Evolutionary conservation across 2,329 filamentous ascomycete genomes (phyloP), one percentile per base, ranked within the genome.

Genomic region (Colletotrichum costaricense): DNA sequence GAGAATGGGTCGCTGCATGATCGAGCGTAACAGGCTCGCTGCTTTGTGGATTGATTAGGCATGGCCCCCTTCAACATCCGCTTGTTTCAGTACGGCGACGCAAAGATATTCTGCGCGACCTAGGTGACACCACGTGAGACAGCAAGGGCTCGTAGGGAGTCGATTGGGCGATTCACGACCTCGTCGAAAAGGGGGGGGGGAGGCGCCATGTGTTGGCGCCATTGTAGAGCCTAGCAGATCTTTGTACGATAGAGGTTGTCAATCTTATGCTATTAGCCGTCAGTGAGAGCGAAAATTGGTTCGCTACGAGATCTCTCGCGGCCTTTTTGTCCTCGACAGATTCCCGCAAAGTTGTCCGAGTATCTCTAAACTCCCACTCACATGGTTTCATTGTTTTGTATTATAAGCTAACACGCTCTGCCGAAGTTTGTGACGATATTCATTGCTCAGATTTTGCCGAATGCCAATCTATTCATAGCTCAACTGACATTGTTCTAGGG

Each of bases 1-100:
- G 26, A 19, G 26, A 22, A 24, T 62, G 67, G 71, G 60, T n/a
- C 16, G 67, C 60, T 24, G 60, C 67, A 73, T 73, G 56, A 71
- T 71, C 67, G 67, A 73, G 69, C 19, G 46, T 66, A 35, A 59
- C 67, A 59, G 49, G 49, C 52, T 42, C 54, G 59, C 67, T 19
- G 22, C 28, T 52, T 62, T 46, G 30, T 42, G 60, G 9, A 30
- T 33, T 63, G 56, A 62, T 56, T 33, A 54, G 42, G 42, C 38
- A 56, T 54, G 46, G 59, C 9, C 19, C 16, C 46, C 16, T 30
- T 19, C 42, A 49, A 49, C 42, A 22, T 63, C n/a, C 22, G 49
- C 24, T 19, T 38, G 59, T 60, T 64, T 52, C 35, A 42, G 49
- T 60, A 46, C 19, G 54, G 67, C 46, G 35, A 65, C 52, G 57